Evolutionary conservation across 2,329 filamentous ascomycete species (phyloP).

Genomic region (Aspergillus candidus): DNA sequence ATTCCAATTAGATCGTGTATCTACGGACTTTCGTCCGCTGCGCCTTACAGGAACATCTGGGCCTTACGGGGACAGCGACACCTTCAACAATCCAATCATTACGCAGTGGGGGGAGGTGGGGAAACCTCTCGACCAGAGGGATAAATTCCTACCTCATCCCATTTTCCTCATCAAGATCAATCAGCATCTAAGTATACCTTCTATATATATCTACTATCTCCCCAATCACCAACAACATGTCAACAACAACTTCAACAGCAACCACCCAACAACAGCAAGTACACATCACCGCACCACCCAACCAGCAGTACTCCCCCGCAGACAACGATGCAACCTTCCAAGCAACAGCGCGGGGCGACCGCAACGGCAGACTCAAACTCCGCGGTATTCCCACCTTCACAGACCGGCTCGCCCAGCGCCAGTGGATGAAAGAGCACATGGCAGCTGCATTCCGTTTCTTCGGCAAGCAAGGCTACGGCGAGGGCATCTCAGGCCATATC

Average conservation of each 20-base stretch:
- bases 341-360: conserved; percentile 31
- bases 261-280: conserved; percentile 1
- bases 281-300: neutral
- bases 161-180: too few species aligned
- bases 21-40: neutral
- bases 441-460: conserved; percentile 39
- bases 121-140: too few species aligned
- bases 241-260: too few species aligned
- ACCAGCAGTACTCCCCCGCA: conserved; percentile 10
- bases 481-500: conserved; percentile 40
- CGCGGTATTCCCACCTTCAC: conserved; percentile 35
- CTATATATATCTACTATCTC: too few species aligned
- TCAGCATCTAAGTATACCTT: too few species aligned
- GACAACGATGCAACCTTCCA: conserved; percentile 28
- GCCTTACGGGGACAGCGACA: conserved; percentile 5
- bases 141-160: too few species aligned
- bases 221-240: too few species aligned
- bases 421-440: conserved; percentile 49
- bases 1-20: conserved; percentile 1
- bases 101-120: too few species aligned
- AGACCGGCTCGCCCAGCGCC: conserved; percentile 41
- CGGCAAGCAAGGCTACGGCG: conserved; percentile 36
- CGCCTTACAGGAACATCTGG: conserved; percentile 7
- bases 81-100: too few species aligned
- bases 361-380: conserved; percentile 31